A percentile compares a stretch with the other conserved stretches of the same genome.
phyloP scores from a whole-genome alignment of 257 asterid genomes.

The Datura wrightii region DNA sequence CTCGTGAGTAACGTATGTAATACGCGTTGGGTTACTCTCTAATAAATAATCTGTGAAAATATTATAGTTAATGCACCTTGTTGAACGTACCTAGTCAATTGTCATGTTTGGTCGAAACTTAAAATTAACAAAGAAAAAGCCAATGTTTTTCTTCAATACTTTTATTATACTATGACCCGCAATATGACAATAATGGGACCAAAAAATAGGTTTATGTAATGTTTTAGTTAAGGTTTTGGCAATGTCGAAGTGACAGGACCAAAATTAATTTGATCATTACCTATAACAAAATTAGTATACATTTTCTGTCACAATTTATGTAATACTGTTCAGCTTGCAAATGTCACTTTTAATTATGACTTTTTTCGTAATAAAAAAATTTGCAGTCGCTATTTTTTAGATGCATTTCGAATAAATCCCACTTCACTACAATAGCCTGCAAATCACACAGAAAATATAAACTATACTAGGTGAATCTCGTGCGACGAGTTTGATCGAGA shows the following conservation, averaged over 20 bases:
- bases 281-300: neutral
- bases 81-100: conserved; percentile 1
- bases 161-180: neutral
- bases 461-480: accelerated
- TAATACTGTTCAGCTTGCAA: accelerated
- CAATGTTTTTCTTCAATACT: neutral
- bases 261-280: neutral
- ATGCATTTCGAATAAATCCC: neutral
- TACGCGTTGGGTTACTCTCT: neutral
- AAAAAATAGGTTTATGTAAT: neutral
- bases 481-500: neutral
- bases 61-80: neutral
- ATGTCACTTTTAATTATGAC: neutral
- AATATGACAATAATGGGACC: conserved; percentile 22
- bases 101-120: neutral
- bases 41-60: neutral
- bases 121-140: neutral
- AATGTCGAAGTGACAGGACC: neutral
- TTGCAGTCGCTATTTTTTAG: neutral
- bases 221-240: conserved; percentile 4
- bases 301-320: neutral
- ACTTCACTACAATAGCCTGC: accelerated
- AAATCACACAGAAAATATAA: neutral
- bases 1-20: no score
- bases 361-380: neutral